phyloP scores from a whole-genome alignment of 768 basidiomycete genomes.

The Leccinellum luteum region DNA sequence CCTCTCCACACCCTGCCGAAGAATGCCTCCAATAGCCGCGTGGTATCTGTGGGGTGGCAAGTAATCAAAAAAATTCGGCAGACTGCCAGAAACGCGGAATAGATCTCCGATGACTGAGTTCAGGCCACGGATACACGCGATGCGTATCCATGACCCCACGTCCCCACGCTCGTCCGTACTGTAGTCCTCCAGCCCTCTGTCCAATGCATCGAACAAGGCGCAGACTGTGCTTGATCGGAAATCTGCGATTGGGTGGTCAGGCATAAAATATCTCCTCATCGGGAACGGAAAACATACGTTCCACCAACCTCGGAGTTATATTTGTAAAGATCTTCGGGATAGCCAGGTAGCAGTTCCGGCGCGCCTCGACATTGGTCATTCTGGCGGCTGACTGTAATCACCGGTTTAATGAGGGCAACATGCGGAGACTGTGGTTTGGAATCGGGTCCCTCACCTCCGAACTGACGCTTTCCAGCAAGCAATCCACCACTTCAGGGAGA shows the following conservation, averaged over 20 bases:
- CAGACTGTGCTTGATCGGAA: constrained; percentile 45
- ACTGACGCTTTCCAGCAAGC: constrained; percentile 60
- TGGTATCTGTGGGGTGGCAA: constrained; percentile 60
- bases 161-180: constrained; percentile 94
- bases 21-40: constrained; percentile 56
- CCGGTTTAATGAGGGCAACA: constrained; percentile 18
- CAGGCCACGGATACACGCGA: constrained; percentile 69
- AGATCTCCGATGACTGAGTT: constrained; percentile 51
- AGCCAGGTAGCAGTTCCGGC: constrained; percentile 51
- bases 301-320: constrained; percentile 40
- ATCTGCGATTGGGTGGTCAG: constrained; percentile 36
- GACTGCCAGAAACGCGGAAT: constrained; percentile 40
- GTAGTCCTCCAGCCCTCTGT: constrained; percentile 85
- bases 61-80: constrained; percentile 52
- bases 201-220: constrained; percentile 51
- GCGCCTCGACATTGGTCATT: constrained; percentile 53
- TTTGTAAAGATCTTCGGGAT: constrained; percentile 47
- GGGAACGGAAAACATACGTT: constrained; percentile 40
- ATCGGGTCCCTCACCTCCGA: constrained; percentile 42
- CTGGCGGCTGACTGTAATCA: constrained; percentile 32
- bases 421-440: constrained; percentile 19
- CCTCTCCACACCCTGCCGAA: constrained; percentile 89
- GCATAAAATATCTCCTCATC: constrained; percentile 7
- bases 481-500: constrained; percentile 51
- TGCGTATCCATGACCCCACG: constrained; percentile 93